A percentile compares a stretch with the other conserved stretches of the same genome.
Conservation (phyloP, 192 early-diverging fungal species). For the Haplosporangium gracile region DNA sequence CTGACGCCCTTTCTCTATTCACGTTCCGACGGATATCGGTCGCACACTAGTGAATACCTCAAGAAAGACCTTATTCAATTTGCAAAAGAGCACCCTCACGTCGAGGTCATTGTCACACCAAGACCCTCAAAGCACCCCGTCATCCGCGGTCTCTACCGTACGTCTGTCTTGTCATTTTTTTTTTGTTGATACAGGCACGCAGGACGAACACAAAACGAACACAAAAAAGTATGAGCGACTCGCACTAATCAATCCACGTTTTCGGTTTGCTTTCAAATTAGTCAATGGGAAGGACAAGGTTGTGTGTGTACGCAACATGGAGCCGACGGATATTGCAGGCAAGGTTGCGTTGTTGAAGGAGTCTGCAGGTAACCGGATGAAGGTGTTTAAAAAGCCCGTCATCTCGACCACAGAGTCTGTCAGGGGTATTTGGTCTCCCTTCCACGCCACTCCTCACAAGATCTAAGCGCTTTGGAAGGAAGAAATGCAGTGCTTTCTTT, state of each 20-base stretch:
- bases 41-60: conserved; percentile 70
- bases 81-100: conserved; percentile 81
- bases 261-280: conserved; percentile 10
- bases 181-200: not conserved
- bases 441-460: conserved; percentile 76
- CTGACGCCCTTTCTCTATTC: not conserved
- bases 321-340: conserved; percentile 69
- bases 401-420: conserved; percentile 84
- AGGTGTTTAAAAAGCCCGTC: conserved; percentile 76
- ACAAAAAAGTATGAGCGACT: too few species aligned
- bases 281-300: conserved; percentile 73
- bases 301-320: conserved; percentile 76
- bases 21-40: not conserved
- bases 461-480: conserved; percentile 56
- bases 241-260: too few species aligned
- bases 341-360: conserved; percentile 74
- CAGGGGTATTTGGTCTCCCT: conserved; percentile 88
- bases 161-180: conserved; percentile 21
- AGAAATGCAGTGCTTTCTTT: not conserved
- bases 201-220: too few species aligned
- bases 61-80: conserved; percentile 70
- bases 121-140: conserved; percentile 81
- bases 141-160: conserved; percentile 77
- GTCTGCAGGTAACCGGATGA: conserved; percentile 73
- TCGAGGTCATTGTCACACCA: conserved; percentile 82